These are phyloP conservation scores for Plasmodium fragile DNA, from an alignment of 169 alveolate species.

Conservation along the genomic window DNA sequence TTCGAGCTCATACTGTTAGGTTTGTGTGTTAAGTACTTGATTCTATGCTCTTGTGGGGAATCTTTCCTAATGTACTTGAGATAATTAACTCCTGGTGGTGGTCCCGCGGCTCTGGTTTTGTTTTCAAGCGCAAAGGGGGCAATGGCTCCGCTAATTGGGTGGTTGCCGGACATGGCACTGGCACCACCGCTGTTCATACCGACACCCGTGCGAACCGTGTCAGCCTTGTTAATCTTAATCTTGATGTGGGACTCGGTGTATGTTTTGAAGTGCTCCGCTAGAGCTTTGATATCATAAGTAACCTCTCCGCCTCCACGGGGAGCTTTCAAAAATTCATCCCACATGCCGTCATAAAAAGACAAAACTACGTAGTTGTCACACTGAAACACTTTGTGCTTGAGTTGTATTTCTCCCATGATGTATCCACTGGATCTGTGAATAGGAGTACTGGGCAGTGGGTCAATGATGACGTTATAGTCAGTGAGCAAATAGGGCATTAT, in stretches of 20 bases:
- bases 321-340: slow-evolving; percentile 47
- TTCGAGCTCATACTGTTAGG: slow-evolving; percentile 1
- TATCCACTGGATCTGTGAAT: slow-evolving; percentile 73
- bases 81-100: slow-evolving; percentile 1
- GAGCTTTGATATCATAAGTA: slow-evolving; percentile 33
- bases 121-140: background rate
- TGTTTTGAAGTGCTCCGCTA: slow-evolving; percentile 68
- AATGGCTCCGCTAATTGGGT: background rate
- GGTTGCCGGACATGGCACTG: background rate
- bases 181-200: background rate
- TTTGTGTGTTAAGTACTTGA: slow-evolving; percentile 32
- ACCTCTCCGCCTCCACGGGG: background rate
- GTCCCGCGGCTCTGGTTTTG: background rate
- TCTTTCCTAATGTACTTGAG: slow-evolving; percentile 30
- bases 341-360: slow-evolving; percentile 72
- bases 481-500: slow-evolving; percentile 58
- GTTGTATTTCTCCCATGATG: slow-evolving; percentile 74
- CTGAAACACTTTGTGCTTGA: slow-evolving; percentile 72
- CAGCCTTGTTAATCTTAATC: slow-evolving; percentile 25
- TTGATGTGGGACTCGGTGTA: slow-evolving; percentile 68
- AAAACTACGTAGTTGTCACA: slow-evolving; percentile 50
- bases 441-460: slow-evolving; percentile 66
- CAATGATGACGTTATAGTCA: slow-evolving; percentile 67
- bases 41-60: background rate
- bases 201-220: background rate